Percentiles rank a stretch among this genome's conserved stretches.
These are phyloP conservation scores for Zangia roseola DNA, from an alignment of 768 basidiomycete genomes.

Conservation along the genomic window DNA sequence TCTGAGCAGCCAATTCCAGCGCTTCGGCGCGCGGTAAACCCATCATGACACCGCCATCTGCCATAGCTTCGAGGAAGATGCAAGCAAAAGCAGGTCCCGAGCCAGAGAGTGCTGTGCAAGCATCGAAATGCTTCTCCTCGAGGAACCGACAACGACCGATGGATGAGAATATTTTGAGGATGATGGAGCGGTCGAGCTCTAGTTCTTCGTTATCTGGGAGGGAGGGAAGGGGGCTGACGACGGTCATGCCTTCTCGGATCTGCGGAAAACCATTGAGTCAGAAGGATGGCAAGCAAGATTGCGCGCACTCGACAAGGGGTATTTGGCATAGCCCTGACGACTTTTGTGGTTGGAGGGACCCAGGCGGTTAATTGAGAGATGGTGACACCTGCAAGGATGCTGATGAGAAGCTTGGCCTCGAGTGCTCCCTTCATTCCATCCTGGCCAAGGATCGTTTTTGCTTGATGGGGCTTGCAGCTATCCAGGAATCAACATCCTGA, in stretches of 20 bases:
- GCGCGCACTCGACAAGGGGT: conserved; percentile 85
- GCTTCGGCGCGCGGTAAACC: conserved; percentile 93
- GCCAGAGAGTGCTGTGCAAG: conserved; percentile 93
- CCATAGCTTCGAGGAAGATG: conserved; percentile 97
- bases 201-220: conserved; percentile 37
- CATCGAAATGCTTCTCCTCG: conserved; percentile 98
- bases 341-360: conserved; percentile 75
- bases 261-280: conserved; percentile 33
- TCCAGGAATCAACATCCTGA: neutral
- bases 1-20: conserved; percentile 92
- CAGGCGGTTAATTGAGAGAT: conserved; percentile 74
- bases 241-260: conserved; percentile 99
- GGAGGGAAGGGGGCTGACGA: conserved; percentile 71
- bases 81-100: conserved; percentile 97
- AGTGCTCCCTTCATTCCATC: conserved; percentile 81
- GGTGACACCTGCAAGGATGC: conserved; percentile 96
- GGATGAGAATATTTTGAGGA: conserved; percentile 93
- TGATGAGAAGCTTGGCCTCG: conserved; percentile 88
- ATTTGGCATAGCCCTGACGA: conserved; percentile 98
- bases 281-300: neutral
- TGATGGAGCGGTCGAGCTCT: conserved; percentile 67
- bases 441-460: conserved; percentile 67
- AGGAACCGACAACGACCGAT: conserved; percentile 95
- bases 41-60: conserved; percentile 99
- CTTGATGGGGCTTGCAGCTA: conserved; percentile 95